Evolutionary conservation across 2,329 filamentous ascomycete genomes (phyloP).

Genomic region (Apiospora saccharicola): DNA sequence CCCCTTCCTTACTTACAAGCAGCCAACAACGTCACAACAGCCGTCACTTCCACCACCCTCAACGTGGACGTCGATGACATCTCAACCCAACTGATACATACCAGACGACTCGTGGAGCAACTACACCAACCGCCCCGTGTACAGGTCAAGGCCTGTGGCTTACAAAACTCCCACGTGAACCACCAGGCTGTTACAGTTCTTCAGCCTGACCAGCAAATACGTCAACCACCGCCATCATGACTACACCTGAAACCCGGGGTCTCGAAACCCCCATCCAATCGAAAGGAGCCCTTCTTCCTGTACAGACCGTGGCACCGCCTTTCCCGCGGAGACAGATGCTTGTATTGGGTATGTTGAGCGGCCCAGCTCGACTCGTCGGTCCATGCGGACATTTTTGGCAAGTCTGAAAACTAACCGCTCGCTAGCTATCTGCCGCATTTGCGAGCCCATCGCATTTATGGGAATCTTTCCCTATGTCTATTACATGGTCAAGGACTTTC

Average conservation of each 20-base stretch:
- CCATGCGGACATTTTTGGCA: neutral
- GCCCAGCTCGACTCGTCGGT: neutral
- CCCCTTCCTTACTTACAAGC: neutral
- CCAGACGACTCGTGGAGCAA: neutral
- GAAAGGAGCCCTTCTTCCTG: slow-evolving; percentile 14
- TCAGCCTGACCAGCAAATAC: neutral
- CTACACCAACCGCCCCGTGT: neutral
- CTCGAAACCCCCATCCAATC: neutral
- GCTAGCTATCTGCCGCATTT: slow-evolving; percentile 89
- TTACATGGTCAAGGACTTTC: slow-evolving; percentile 94
- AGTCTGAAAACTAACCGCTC: neutral
- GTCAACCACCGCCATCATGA: slow-evolving; percentile 6
- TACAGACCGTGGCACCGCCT: slow-evolving; percentile 32
- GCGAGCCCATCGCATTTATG: slow-evolving; percentile 99
- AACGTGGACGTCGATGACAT: neutral
- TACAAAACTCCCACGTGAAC: neutral
- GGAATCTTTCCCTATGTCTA: slow-evolving; percentile 99
- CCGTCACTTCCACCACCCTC: neutral
- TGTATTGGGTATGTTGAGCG: slow-evolving; percentile 43
- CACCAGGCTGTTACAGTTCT: neutral
- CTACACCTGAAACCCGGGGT: slow-evolving; percentile 13
- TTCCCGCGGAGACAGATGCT: slow-evolving; percentile 48
- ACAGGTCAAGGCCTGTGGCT: slow-evolving; percentile 2
- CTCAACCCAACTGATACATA: neutral
- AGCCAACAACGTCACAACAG: neutral